Evolutionary conservation across 2,329 filamentous ascomycete genomes (phyloP).

Genomic region (Rhytidhysteron rufulum): DNA sequence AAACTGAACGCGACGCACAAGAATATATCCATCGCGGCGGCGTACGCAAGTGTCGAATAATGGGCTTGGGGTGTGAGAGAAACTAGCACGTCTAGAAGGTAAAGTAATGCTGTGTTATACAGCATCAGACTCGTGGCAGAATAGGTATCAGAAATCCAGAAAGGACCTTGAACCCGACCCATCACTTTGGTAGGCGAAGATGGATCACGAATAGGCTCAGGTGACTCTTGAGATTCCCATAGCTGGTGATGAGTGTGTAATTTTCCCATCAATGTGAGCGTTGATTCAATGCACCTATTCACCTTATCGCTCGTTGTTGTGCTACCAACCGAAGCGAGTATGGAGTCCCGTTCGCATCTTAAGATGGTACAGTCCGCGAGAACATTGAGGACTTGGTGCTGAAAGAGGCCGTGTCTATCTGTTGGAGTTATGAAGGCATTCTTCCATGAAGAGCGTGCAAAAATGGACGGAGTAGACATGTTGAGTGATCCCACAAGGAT

Average conservation of each 20-base stretch:
- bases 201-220: too few species aligned
- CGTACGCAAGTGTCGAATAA: neutral
- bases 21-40: neutral
- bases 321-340: too few species aligned
- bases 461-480: slow-evolving; percentile 4
- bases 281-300: too few species aligned
- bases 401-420: neutral
- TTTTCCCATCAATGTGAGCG: too few species aligned
- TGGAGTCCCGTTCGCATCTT: neutral
- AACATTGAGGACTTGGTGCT: neutral
- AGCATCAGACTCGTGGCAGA: neutral
- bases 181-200: too few species aligned
- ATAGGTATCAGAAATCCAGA: neutral
- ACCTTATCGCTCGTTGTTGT: too few species aligned
- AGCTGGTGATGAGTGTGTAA: too few species aligned
- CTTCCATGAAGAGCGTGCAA: neutral
- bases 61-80: neutral
- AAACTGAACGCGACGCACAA: neutral
- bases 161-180: too few species aligned
- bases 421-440: neutral
- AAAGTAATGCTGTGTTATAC: neutral
- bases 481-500: slow-evolving; percentile 22
- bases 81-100: neutral
- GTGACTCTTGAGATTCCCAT: too few species aligned
- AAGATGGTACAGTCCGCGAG: neutral